Evolutionary conservation across 2,329 filamentous ascomycete genomes (phyloP), one percentile per base, ranked within the genome.

Genomic region (Phaeophleospora eucalypticola): DNA sequence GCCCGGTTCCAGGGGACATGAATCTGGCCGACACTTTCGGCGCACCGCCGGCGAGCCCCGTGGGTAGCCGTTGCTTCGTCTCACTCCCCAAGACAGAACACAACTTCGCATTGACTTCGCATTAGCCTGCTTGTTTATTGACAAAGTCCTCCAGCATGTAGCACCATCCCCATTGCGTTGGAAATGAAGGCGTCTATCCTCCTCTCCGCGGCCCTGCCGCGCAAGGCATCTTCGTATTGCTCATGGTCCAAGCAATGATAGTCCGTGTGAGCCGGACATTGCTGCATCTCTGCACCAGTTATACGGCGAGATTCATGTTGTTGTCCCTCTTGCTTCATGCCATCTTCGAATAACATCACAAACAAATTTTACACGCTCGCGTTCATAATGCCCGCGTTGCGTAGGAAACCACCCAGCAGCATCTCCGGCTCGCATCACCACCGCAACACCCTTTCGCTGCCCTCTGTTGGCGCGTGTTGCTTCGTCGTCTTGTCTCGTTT

Each of bases 381-480:
- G 48, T 52, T 59, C 51, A 57, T 56, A 58, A 57, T 52, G 51
- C 46, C 40, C 34, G 38, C 42, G 59, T 58, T 54, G 56, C 56
- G 50, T 54, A 46, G 58, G 58, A 53, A 58, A 59, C 56, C 46
- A 50, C 43, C 46, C 47, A 51, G 49, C 16, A 41, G 33, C 39
- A 32, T 24, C 24, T 29, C 18, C 19, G 42, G 34, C 17, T 29
- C 43, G 39, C 47, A 55, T 55, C 45, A 43, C 53, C 48, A 51
- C 41, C 49, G 53, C 49, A 51, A 55, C 52, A 37, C 46, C 45
- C 40, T 48, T 42, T n/a, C 17, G 34, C 42, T 40, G 41, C 49
- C 45, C 47, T 38, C 41, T 34, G 36, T n/a, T n/a, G n/a, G n/a
- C n/a, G n/a, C n/a, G n/a, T n/a, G n/a, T n/a, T n/a, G n/a, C n/a